Evolutionary conservation across 2,329 filamentous ascomycete genomes (phyloP).

Genomic region (Orbilia ellipsospora): DNA sequence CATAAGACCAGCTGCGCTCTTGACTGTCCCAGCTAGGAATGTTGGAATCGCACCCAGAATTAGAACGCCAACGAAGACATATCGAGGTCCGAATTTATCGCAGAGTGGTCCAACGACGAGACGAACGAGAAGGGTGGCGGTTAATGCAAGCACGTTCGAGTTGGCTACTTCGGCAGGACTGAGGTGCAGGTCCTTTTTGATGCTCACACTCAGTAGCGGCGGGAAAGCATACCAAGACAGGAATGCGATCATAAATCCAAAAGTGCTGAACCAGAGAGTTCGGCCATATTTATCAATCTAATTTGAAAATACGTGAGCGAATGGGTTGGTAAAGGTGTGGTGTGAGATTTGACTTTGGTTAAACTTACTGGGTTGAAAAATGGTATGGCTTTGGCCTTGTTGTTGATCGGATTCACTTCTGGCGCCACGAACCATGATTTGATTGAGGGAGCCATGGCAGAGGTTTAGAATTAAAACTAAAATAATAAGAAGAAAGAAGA

Average conservation of each 20-base stretch:
- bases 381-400: conserved; percentile 83
- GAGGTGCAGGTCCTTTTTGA: conserved; percentile 80
- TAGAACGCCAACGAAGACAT: conserved; percentile 81
- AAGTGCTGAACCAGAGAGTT: conserved; percentile 90
- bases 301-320: conserved; percentile 8
- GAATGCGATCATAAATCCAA: conserved; percentile 87
- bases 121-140: conserved; percentile 77
- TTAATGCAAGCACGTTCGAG: conserved; percentile 87
- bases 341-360: neutral
- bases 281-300: conserved; percentile 76
- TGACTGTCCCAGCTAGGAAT: conserved; percentile 81
- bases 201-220: conserved; percentile 80
- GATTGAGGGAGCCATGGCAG: conserved; percentile 30
- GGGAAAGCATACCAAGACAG: conserved; percentile 95
- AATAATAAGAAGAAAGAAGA: too few relatives aligned
- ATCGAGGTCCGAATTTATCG: conserved; percentile 82
- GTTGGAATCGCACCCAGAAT: conserved; percentile 82
- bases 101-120: conserved; percentile 84
- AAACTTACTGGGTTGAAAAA: conserved; percentile 74
- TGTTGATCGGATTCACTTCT: conserved; percentile 83
- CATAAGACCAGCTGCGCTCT: conserved; percentile 75
- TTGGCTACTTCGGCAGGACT: conserved; percentile 79
- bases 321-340: neutral
- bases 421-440: conserved; percentile 65
- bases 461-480: neutral